Base-by-base conservation (phyloP, 305 asterid species). In the Fraxinus angustifolia region DNA sequence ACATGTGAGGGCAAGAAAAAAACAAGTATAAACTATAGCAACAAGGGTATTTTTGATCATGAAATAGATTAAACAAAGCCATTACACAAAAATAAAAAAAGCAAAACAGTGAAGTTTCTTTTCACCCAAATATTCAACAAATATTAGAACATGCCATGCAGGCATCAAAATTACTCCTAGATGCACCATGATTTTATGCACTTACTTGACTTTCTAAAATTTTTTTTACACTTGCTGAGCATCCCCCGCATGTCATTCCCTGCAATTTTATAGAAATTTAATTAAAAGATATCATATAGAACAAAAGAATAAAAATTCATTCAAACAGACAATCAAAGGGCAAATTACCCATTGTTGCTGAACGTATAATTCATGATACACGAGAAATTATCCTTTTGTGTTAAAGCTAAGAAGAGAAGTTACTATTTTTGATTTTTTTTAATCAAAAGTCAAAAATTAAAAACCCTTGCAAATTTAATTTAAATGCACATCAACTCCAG, bases 151-250 rank as follows among this genome's bases (percentile, higher is more conserved):
- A 14, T 16, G 21, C 2, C 72, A 8, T 11, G 36, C 34, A 50
- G 60, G 19, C 10, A 68, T 28, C 38, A 28, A 68, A 68, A 28
- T 28, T 68, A 26, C 74, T 68, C 19, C 21, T 1, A 76, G 35
- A 58, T 60, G 79, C 78, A 82, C 19, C 19, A 11, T 17, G 34
- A 81, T 56, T 73, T 68, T 16, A 62, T 35, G 75, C 4, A 83
- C 98, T 88, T 85, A 96, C 99, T 91, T 90, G 99, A 87, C 92
- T 93, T 87, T 96, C 99, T 80, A 96, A 88, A 85, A 96, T 96
- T 80, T 97, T 93, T 90, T 89, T 93, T 80, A 96, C 99, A 68
- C 97, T 96, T 19, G 90, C 90, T n/a, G 86, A 87, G 80, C 92
- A 90, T 53, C 92, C 92, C 33, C 91, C 92, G 58, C 92, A 90